phyloP scores from a whole-genome alignment of 345 rosid genomes.

The Linum trigynum region DNA sequence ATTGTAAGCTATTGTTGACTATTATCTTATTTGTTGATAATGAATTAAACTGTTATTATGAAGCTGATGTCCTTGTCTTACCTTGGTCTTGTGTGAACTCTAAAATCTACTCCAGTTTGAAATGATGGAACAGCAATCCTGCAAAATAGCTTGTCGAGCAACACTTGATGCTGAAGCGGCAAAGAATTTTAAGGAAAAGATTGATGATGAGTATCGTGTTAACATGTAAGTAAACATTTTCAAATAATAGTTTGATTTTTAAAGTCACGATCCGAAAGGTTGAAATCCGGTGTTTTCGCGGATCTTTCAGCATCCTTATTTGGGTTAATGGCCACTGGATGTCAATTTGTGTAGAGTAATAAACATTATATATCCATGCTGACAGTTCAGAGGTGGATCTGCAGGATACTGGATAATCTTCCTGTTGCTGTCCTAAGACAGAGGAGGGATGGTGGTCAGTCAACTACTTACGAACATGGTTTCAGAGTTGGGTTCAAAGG shows the following conservation, averaged over 20 bases:
- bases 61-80: not conserved
- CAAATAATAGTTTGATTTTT: not conserved
- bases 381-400: not conserved
- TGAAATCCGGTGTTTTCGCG: not conserved
- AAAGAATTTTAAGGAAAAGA: constrained; percentile 6
- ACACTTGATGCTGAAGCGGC: not conserved
- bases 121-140: not conserved
- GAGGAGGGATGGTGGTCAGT: constrained; percentile 4
- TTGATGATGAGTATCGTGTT: constrained; percentile 5
- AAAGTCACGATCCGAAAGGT: not conserved
- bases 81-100: not conserved
- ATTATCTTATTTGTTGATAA: not conserved
- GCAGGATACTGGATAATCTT: constrained; percentile 9
- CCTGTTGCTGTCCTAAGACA: constrained; percentile 1
- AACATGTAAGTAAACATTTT: not conserved
- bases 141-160: not conserved
- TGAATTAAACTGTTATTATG: not conserved
- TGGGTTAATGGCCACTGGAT: not conserved
- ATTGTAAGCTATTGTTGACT: not conserved
- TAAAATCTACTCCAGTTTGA: not conserved
- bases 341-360: not conserved
- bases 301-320: too few species aligned
- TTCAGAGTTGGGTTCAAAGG: constrained; percentile 8
- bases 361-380: not conserved
- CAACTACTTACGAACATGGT: constrained; percentile 2